These are phyloP conservation scores for Colletotrichum sp. DNA, from an alignment of 2,329 filamentous ascomycete species.

Conservation along the genomic window DNA sequence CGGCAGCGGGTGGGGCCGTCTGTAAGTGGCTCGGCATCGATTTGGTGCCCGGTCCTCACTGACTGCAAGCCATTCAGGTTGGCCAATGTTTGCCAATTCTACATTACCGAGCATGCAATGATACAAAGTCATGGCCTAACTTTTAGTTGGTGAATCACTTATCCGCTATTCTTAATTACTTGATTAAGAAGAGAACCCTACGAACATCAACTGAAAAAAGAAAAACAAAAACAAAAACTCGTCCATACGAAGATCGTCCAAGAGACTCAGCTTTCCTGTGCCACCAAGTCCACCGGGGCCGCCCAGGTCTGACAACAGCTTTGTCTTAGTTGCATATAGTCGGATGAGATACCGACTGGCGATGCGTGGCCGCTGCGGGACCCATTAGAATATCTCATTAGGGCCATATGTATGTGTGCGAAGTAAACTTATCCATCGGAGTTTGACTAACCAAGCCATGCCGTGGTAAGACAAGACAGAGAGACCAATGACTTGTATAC, in stretches of 20 bases:
- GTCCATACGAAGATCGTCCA: not conserved
- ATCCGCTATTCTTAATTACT: fast-evolving
- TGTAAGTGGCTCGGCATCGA: not conserved
- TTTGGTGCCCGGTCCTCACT: not conserved
- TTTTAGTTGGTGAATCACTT: not conserved
- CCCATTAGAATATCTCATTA: not conserved
- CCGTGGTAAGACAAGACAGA: not conserved
- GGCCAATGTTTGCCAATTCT: not conserved
- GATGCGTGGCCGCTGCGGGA: not conserved
- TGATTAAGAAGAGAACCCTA: not conserved
- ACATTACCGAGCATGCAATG: not conserved
- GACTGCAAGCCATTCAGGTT: not conserved
- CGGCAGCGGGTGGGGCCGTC: constrained; percentile 1
- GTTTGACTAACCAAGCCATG: too few species aligned
- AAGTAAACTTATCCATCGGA: too few species aligned
- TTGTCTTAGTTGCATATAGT: not conserved
- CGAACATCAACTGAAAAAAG: not conserved
- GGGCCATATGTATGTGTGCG: fast-evolving
- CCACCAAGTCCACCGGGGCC: not conserved
- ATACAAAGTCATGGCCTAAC: not conserved
- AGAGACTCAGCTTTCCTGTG: not conserved
- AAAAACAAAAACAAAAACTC: too few species aligned
- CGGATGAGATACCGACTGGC: not conserved
- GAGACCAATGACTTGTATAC: not conserved
- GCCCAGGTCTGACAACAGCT: not conserved